Base-by-base conservation (phyloP, 441 rosid species). In the Lagerstroemia fauriei region DNA sequence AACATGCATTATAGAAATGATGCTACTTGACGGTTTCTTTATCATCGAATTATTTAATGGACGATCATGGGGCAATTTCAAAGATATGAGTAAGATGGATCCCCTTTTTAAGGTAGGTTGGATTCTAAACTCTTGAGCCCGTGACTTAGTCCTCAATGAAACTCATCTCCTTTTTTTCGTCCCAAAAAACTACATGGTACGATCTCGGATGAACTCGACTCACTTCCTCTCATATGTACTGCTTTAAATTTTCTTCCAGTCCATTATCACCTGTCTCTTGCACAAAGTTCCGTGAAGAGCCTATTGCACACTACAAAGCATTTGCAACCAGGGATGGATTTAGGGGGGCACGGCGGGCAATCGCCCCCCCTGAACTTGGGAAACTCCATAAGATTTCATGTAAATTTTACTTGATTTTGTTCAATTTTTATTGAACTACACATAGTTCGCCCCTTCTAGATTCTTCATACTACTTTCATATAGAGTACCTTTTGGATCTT, bases 91-190 rank as follows among this genome's bases (percentile, higher is more conserved):
- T 9, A 9, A 71, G 41, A 4, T 57, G 20, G 85, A 81, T 34
- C 81, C 75, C 38, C 16, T 76, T 79, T 71, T 78, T 7, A 46
- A 46, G 3, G 20, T 63, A 34, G 68, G 10, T 41, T 72, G 80
- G 79, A 71, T 82, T 24, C 41, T 5, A 0, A 14, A 9, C 11
- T 16, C 25, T 53, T 38, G 82, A 18, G 7, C 24, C 0, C 83
- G 61, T 31, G 81, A 85, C 75, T 9, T 85, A 41, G 4, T 82
- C 18, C 31, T 84, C 3, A 31, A 79, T 3, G 87, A 87, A 76
- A 85, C 84, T 78, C 87, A 84, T 59, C 83, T 87, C 65, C 88
- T 86, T 7, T 75, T 82, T 18, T 76, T 79, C 32, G 69, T 86
- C 29, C 69, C 84, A 9, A 1, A 22, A 41, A 57, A 25, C 25